These are phyloP conservation scores for Starmerella sp. DNA, from an alignment of 805 yeast species.

Conservation along the genomic window DNA sequence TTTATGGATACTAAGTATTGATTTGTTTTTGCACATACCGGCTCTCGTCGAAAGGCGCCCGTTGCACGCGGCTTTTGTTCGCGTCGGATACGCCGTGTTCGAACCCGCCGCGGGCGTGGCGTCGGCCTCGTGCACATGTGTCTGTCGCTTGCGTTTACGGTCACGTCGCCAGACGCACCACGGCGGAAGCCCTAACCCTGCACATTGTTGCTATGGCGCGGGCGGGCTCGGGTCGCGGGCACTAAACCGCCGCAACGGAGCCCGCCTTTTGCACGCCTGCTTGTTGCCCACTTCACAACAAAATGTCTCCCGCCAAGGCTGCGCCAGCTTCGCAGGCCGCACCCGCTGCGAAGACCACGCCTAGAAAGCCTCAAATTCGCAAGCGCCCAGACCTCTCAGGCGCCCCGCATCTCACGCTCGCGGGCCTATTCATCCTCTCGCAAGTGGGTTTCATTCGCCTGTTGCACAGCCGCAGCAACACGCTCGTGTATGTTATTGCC, in stretches of 20 bases:
- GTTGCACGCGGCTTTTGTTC: too few species aligned
- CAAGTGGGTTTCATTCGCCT: background rate
- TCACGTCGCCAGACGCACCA: background rate
- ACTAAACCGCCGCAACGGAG: too few species aligned
- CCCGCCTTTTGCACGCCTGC: too few species aligned
- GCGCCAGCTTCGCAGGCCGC: background rate
- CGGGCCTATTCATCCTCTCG: background rate
- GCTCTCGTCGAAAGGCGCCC: too few species aligned
- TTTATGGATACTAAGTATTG: background rate
- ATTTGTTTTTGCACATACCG: background rate
- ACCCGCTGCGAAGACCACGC: background rate
- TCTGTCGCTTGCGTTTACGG: background rate
- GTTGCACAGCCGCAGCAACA: conserved; percentile 1
- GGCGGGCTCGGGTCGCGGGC: background rate
- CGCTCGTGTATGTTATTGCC: background rate
- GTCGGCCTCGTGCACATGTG: background rate
- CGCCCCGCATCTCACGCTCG: background rate
- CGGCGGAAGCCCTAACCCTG: background rate
- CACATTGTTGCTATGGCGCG: background rate
- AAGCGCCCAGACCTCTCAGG: background rate
- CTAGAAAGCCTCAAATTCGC: background rate
- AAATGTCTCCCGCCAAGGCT: background rate
- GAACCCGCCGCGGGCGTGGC: too few species aligned
- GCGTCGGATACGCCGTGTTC: too few species aligned
- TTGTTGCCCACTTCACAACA: background rate